Evolutionary conservation across 2,329 filamentous ascomycete genomes (phyloP), one percentile per base, ranked within the genome.

Genomic region (Fusarium austroafricanum): DNA sequence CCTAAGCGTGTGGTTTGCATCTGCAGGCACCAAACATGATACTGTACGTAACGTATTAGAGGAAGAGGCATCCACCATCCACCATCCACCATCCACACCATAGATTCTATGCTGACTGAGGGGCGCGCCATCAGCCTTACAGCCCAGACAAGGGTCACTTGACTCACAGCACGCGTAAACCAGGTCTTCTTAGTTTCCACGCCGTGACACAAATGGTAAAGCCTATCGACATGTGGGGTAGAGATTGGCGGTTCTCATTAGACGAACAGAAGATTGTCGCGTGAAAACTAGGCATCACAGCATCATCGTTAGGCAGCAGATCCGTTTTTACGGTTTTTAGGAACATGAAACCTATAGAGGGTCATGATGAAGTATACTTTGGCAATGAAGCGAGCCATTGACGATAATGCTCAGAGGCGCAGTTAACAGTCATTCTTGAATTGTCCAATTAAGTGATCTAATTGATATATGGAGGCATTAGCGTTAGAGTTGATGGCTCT

Each of bases 101-200:
- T 10, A 39, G 23, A 33, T 15, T 11, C 12, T 8, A 26, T 26
- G 26, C 9, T 10, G 29, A 14, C 10, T 35, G 31, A 40, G 39
- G 11, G 52, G 38, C 18, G 20, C 12, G 33, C 58, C 45, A 54
- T 64, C 59, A 64, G 61, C 61, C 59, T 52, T 64, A 64, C 60
- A 18, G 44, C 44, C 47, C 43, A 43, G 49, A 29, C 17, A 23
- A 39, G 53, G 21, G 17, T 37, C 28, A 55, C 40, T 46, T 67
- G 65, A 67, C 46, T 67, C 65, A 67, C 64, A 67, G 47, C 44
- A 52, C 64, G 63, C 43, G 31, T 15, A 45, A 18, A 37, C 15
- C 31, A 26, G 26, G 26, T 38, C 18, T 47, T 28, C 35, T 39
- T 33, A 42, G 26, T 26, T 26, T 43, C 44, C 46, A 50, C 38